Conservation (phyloP, 2,329 filamentous ascomycete species). For the Amylocarpus encephaloides region DNA sequence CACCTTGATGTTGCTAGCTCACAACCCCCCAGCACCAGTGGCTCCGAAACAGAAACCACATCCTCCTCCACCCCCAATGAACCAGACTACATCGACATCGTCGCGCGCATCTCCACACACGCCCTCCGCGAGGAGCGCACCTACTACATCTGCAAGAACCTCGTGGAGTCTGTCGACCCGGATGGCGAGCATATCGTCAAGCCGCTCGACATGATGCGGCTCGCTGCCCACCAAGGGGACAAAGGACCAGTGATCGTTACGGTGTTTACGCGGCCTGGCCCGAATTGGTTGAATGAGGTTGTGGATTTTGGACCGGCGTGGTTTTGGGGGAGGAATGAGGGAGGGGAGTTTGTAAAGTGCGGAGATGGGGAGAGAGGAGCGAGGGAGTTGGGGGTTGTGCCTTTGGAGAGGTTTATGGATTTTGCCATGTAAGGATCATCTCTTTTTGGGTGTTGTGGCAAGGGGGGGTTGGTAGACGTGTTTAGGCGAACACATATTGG, state of each 20-base stretch:
- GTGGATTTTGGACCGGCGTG: conserved; percentile 74
- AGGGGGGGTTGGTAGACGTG: no score
- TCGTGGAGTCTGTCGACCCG: conserved; percentile 66
- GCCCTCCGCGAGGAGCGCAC: conserved; percentile 78
- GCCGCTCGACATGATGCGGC: conserved; percentile 70
- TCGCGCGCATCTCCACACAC: conserved; percentile 79
- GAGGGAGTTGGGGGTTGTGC: conserved; percentile 52
- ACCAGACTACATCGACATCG: conserved; percentile 41
- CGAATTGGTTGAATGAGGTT: conserved; percentile 63
- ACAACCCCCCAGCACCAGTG: conserved; percentile 17
- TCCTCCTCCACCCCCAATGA: conserved; percentile 11
- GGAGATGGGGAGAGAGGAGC: conserved; percentile 34
- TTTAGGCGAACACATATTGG: no score
- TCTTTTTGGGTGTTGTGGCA: no score
- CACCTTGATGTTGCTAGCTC: conserved; percentile 2
- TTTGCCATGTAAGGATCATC: conserved; percentile 65
- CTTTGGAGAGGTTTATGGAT: conserved; percentile 72
- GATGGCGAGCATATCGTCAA: conserved; percentile 69
- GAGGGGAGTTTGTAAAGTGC: conserved; percentile 37
- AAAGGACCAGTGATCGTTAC: conserved; percentile 67
- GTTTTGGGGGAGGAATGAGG: conserved; percentile 50
- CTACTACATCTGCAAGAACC: conserved; percentile 72
- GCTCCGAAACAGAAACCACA: conserved; percentile 20
- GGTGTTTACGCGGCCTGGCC: conserved; percentile 73
- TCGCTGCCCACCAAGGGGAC: conserved; percentile 63